These are phyloP conservation scores for Colletotrichum sidae DNA, from an alignment of 2,329 filamentous ascomycete genomes.

Conservation along the genomic window DNA sequence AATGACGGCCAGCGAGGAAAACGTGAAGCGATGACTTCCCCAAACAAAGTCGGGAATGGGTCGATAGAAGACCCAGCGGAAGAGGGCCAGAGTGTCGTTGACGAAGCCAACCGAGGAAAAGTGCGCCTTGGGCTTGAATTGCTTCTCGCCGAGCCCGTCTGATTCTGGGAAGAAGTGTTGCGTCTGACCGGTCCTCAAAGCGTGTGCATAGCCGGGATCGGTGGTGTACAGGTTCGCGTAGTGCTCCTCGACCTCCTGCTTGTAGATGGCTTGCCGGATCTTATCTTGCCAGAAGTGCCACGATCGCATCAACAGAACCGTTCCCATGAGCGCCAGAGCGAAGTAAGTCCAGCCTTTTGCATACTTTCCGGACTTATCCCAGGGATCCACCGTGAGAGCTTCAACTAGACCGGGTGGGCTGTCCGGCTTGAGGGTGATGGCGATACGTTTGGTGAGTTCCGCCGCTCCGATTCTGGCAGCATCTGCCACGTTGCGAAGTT, in stretches of 20 bases:
- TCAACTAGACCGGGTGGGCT: slow-evolving; percentile 72
- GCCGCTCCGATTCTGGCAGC: slow-evolving; percentile 49
- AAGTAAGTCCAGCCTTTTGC: slow-evolving; percentile 91
- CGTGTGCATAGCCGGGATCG: slow-evolving; percentile 60
- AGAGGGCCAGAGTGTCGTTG: slow-evolving; percentile 84
- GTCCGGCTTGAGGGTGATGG: slow-evolving; percentile 69
- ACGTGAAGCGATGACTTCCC: slow-evolving; percentile 77
- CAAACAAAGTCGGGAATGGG: slow-evolving; percentile 81
- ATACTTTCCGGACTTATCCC: slow-evolving; percentile 86
- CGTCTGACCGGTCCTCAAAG: slow-evolving; percentile 60
- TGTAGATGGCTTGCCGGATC: slow-evolving; percentile 88
- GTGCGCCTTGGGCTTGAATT: slow-evolving; percentile 75
- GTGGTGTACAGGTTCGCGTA: slow-evolving; percentile 66
- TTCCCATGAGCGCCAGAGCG: slow-evolving; percentile 75
- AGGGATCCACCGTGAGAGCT: slow-evolving; percentile 79
- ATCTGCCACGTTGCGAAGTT: slow-evolving; percentile 47
- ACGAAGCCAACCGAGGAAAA: slow-evolving; percentile 79
- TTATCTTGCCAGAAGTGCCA: slow-evolving; percentile 96
- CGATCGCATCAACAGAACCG: slow-evolving; percentile 76
- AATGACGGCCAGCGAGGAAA: slow-evolving; percentile 82
- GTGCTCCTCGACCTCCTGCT: slow-evolving; percentile 80
- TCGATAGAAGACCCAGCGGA: slow-evolving; percentile 89
- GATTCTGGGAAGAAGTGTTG: slow-evolving; percentile 82
- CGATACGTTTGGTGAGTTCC: slow-evolving; percentile 65
- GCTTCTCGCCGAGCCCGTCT: slow-evolving; percentile 65